A percentile compares a stretch with the other conserved stretches of the same genome.
Evolutionary conservation across 768 basidiomycete genomes (phyloP).

Genomic region (Phanerochaete carnosa): DNA sequence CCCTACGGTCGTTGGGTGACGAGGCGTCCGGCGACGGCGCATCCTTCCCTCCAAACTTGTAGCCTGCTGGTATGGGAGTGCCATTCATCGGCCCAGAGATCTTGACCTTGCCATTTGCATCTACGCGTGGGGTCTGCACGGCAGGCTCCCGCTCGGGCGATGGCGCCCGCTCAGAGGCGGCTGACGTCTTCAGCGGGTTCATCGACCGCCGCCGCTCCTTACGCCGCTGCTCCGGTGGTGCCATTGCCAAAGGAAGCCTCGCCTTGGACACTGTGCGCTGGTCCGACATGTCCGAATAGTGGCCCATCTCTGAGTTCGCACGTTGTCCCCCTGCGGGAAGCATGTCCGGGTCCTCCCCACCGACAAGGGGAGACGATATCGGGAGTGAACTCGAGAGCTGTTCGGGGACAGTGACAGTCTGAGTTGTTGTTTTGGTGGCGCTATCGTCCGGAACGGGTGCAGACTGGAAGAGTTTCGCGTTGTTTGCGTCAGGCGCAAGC

Average conservation of each 20-base stretch:
- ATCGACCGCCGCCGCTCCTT: conserved; percentile 61
- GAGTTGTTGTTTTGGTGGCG: conserved; percentile 36
- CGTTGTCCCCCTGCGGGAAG: conserved; percentile 42
- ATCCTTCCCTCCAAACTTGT: conserved; percentile 87
- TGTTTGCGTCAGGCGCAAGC: conserved; percentile 49
- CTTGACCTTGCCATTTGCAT: conserved; percentile 65
- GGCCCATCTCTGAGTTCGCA: conserved; percentile 79
- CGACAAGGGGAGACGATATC: conserved; percentile 41
- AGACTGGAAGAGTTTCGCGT: conserved; percentile 58
- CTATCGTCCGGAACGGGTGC: conserved; percentile 34
- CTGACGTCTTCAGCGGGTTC: conserved; percentile 56
- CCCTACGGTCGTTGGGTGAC: conserved; percentile 62
- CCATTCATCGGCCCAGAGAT: conserved; percentile 89
- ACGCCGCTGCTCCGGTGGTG: conserved; percentile 56
- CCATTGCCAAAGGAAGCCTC: conserved; percentile 35
- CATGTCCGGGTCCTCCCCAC: conserved; percentile 25
- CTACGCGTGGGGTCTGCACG: conserved; percentile 45
- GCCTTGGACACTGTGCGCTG: conserved; percentile 20
- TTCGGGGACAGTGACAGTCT: conserved; percentile 36
- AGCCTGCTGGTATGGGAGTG: conserved; percentile 80
- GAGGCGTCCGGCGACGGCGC: conserved; percentile 32
- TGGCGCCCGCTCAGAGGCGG: conserved; percentile 38
- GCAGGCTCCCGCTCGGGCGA: conserved; percentile 48
- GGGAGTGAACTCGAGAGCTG: conserved; percentile 58
- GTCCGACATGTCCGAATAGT: conserved; percentile 66